These are phyloP conservation scores for Zhuliangozyma parablackwelliae DNA, from an alignment of 1,139 yeast genomes.

Conservation along the genomic window DNA sequence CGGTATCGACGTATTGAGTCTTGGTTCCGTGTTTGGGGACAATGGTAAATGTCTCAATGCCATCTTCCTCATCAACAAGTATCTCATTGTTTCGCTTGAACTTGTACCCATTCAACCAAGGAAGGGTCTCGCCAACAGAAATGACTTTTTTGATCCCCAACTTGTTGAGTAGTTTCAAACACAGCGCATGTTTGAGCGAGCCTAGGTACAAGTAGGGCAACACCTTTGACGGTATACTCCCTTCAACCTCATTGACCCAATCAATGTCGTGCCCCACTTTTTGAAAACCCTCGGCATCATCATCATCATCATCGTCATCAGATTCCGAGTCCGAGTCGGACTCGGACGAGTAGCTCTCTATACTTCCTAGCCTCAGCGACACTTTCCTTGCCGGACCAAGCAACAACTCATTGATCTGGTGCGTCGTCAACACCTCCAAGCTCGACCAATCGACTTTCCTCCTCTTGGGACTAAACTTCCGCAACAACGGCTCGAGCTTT, in stretches of 20 bases:
- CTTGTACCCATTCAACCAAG: conserved; percentile 47
- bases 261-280: conserved; percentile 7
- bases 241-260: conserved; percentile 48
- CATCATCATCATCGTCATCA: conserved; percentile 4
- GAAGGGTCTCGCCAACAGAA: conserved; percentile 81
- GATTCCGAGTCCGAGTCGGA: conserved; percentile 6
- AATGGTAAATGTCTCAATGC: conserved; percentile 29
- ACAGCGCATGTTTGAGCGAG: conserved; percentile 76
- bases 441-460: conserved; percentile 16
- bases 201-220: conserved; percentile 85
- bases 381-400: conserved; percentile 15
- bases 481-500: conserved; percentile 59
- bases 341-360: conserved; percentile 11
- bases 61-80: conserved; percentile 18
- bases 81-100: conserved; percentile 27
- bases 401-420: conserved; percentile 33
- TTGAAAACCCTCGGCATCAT: neutral
- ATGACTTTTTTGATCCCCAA: conserved; percentile 73
- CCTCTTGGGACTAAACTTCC: conserved; percentile 48
- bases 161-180: conserved; percentile 55
- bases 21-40: conserved; percentile 12
- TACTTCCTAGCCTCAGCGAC: conserved; percentile 20
- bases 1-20: conserved; percentile 21
- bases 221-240: conserved; percentile 70
- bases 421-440: conserved; percentile 25